phyloP scores from a whole-genome alignment of 805 yeast genomes.

The Zygosaccharomyces bailii region DNA sequence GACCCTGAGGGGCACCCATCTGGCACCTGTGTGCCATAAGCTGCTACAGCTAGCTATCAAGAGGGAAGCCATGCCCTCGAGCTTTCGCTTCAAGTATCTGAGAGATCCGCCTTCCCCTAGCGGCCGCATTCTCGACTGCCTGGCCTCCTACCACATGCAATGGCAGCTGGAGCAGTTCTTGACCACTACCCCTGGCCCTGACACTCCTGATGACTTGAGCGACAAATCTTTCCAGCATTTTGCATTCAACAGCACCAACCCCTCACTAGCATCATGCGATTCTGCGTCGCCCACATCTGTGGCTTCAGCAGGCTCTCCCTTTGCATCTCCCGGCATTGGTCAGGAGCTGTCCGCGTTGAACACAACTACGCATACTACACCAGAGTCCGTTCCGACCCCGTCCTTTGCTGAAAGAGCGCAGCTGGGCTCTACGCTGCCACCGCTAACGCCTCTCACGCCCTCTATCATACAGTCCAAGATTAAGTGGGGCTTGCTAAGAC shows the following conservation, averaged over 20 bases:
- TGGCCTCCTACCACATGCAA: slow-evolving; percentile 22
- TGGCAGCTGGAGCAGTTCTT: slow-evolving; percentile 19
- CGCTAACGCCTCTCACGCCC: slow-evolving; percentile 29
- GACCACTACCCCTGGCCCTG: slow-evolving; percentile 2
- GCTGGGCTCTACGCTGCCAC: slow-evolving; percentile 10
- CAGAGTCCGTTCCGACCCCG: slow-evolving; percentile 18
- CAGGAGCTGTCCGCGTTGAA: slow-evolving; percentile 8
- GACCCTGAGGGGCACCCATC: slow-evolving; percentile 19
- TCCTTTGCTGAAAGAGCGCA: slow-evolving; percentile 15
- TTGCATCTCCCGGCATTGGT: slow-evolving; percentile 22
- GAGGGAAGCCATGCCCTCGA: slow-evolving; percentile 28
- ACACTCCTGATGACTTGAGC: not conserved
- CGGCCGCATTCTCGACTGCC: slow-evolving; percentile 17
- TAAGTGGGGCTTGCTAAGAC: slow-evolving; percentile 11
- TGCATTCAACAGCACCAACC: slow-evolving; percentile 1
- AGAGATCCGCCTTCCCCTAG: slow-evolving; percentile 12
- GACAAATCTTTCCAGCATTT: slow-evolving; percentile 16
- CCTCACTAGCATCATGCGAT: slow-evolving; percentile 15
- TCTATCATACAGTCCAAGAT: slow-evolving; percentile 16
- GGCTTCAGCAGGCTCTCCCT: slow-evolving; percentile 24
- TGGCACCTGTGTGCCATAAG: slow-evolving; percentile 21
- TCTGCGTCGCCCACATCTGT: slow-evolving; percentile 24
- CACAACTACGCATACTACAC: slow-evolving; percentile 13
- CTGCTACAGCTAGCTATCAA: slow-evolving; percentile 24
- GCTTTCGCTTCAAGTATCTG: slow-evolving; percentile 32